Conservation (phyloP, 148 eudicot genomes). For the Polygonum aviculare region DNA sequence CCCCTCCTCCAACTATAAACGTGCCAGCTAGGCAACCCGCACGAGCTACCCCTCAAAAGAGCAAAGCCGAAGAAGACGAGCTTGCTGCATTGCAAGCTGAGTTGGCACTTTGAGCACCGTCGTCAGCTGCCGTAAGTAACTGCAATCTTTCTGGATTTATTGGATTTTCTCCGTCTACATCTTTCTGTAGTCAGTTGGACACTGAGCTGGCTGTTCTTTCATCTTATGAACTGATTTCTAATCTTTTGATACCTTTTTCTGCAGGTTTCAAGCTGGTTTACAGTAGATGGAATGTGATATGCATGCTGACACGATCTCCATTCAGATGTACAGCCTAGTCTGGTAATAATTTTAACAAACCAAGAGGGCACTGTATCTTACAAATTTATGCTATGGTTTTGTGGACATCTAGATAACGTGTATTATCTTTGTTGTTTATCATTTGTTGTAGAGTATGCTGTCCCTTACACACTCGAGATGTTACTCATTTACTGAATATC, state of each 20-base stretch:
- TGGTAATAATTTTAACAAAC: not conserved
- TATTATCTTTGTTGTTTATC: not conserved
- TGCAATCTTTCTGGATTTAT: too few species aligned
- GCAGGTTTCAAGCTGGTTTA: not conserved
- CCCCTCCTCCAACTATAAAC: constrained; percentile 28
- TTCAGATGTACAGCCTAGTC: not conserved
- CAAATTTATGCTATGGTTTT: not conserved
- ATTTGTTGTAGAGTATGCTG: not conserved
- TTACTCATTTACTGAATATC: not conserved
- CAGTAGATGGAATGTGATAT: not conserved
- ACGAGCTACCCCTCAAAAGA: constrained; percentile 37
- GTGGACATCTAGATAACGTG: not conserved
- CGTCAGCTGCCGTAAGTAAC: not conserved
- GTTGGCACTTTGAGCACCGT: constrained; percentile 33
- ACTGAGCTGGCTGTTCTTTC: not conserved
- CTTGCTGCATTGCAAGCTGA: constrained; percentile 62
- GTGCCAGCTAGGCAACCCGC: constrained; percentile 25
- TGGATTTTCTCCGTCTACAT: too few species aligned
- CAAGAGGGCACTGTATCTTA: not conserved
- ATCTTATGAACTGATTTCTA: not conserved
- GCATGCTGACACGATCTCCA: not conserved
- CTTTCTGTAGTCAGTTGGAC: not conserved
- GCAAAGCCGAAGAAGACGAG: constrained; percentile 57
- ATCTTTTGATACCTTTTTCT: not conserved
- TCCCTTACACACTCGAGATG: not conserved